A percentile compares a stretch with the other conserved stretches of the same genome.
These are phyloP conservation scores for Papiliotrema fonsecae DNA, from an alignment of 1,284 basidiomycete species.

Conservation along the genomic window DNA sequence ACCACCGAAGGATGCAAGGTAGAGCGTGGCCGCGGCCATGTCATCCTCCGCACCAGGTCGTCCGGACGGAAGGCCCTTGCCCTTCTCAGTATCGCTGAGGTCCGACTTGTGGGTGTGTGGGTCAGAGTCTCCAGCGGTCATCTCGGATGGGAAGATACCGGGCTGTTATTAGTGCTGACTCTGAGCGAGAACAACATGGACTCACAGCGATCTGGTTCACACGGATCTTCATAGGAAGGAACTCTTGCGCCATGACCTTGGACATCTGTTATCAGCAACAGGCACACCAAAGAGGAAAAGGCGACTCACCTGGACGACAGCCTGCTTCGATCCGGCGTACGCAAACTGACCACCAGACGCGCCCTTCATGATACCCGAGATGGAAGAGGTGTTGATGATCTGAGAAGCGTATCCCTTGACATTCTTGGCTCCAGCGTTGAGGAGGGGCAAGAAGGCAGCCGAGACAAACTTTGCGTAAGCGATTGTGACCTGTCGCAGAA, in stretches of 20 bases:
- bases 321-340: slow-evolving; percentile 35
- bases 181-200: slow-evolving; percentile 11
- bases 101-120: slow-evolving; percentile 32
- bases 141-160: slow-evolving; percentile 27
- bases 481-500: neutral
- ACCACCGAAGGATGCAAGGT: slow-evolving; percentile 22
- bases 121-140: slow-evolving; percentile 38
- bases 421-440: slow-evolving; percentile 25
- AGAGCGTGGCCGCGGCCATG: slow-evolving; percentile 31
- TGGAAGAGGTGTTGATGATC: slow-evolving; percentile 37
- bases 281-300: neutral
- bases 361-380: slow-evolving; percentile 34
- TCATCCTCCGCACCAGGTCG: slow-evolving; percentile 30
- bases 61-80: slow-evolving; percentile 24
- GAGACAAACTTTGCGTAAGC: slow-evolving; percentile 24
- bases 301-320: slow-evolving; percentile 28
- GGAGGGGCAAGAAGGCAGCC: slow-evolving; percentile 37
- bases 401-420: slow-evolving; percentile 32
- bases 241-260: slow-evolving; percentile 33
- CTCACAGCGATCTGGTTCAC: slow-evolving; percentile 38
- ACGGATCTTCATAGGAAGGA: slow-evolving; percentile 30
- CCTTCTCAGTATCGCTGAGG: slow-evolving; percentile 23
- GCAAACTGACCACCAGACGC: slow-evolving; percentile 36
- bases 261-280: slow-evolving; percentile 12
- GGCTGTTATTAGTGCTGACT: slow-evolving; percentile 5